These are phyloP conservation scores for Monilinia vaccinii-corymbosi DNA, from an alignment of 2,329 filamentous ascomycete species.

Conservation along the genomic window DNA sequence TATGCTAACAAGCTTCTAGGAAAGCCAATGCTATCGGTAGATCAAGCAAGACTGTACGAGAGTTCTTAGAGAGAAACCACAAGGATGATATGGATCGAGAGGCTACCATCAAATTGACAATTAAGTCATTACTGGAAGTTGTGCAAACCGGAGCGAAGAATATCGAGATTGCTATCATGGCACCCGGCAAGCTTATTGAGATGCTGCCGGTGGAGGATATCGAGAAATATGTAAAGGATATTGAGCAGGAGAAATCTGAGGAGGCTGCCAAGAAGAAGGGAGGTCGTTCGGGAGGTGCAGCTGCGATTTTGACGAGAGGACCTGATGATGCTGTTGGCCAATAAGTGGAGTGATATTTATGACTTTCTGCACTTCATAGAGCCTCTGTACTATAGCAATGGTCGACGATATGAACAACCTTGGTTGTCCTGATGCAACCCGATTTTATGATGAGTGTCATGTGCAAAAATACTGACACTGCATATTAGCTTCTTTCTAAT, in stretches of 20 bases:
- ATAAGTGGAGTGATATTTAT: conserved; percentile 14
- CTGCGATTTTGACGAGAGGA: conserved; percentile 64
- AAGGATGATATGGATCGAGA: conserved; percentile 96
- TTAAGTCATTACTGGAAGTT: conserved; percentile 96
- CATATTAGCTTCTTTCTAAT: conserved; percentile 1
- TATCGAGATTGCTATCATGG: conserved; percentile 98
- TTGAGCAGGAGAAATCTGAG: conserved; percentile 98
- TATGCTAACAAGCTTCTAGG: conserved; percentile 43
- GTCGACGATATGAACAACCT: conserved; percentile 21
- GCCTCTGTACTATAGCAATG: conserved; percentile 30
- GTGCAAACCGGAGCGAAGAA: conserved; percentile 99
- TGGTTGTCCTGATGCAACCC: neutral
- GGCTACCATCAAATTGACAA: conserved; percentile 89
- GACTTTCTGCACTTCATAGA: conserved; percentile 22
- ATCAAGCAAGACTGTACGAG: conserved; percentile 96
- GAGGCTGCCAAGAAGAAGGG: conserved; percentile 97
- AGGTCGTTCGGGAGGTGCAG: conserved; percentile 60
- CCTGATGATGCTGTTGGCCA: conserved; percentile 30
- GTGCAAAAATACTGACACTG: neutral
- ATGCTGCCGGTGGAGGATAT: conserved; percentile 95
- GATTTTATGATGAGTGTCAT: neutral
- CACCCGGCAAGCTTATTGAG: conserved; percentile 81
- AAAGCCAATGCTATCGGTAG: conserved; percentile 98
- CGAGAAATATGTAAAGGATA: conserved; percentile 95
- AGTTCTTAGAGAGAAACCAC: conserved; percentile 98